These are phyloP conservation scores for Ophiostoma montium DNA, from an alignment of 2,329 filamentous ascomycete species.

Conservation along the genomic window DNA sequence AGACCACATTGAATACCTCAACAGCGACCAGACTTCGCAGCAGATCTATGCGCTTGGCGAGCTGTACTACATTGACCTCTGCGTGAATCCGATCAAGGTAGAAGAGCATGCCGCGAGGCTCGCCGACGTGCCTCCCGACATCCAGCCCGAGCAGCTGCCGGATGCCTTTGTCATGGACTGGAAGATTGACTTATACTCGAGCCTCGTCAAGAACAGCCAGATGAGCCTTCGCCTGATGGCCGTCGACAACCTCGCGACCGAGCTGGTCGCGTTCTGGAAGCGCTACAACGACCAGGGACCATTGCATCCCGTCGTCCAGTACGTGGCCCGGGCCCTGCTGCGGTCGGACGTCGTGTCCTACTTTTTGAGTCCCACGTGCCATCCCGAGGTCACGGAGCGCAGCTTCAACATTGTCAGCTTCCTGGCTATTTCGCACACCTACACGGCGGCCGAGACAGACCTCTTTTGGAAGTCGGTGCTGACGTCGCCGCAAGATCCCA, in stretches of 20 bases:
- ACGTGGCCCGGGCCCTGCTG: slow-evolving; percentile 56
- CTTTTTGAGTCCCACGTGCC: slow-evolving; percentile 78
- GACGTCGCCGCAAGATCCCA: slow-evolving; percentile 67
- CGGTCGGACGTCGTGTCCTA: slow-evolving; percentile 66
- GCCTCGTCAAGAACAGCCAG: slow-evolving; percentile 66
- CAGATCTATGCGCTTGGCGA: slow-evolving; percentile 29
- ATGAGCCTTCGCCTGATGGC: slow-evolving; percentile 82
- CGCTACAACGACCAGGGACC: slow-evolving; percentile 34
- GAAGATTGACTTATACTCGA: slow-evolving; percentile 54
- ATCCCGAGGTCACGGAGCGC: slow-evolving; percentile 74
- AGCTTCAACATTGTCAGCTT: slow-evolving; percentile 80
- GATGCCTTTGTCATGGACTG: slow-evolving; percentile 48
- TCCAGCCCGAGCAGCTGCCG: slow-evolving; percentile 25
- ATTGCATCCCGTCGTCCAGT: slow-evolving; percentile 41
- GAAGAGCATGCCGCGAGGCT: slow-evolving; percentile 1
- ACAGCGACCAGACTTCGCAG: slow-evolving; percentile 27
- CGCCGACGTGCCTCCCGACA: slow-evolving; percentile 18
- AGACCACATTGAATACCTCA: slow-evolving; percentile 39
- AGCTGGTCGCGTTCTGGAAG: slow-evolving; percentile 55
- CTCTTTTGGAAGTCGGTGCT: slow-evolving; percentile 73
- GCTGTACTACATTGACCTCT: slow-evolving; percentile 29
- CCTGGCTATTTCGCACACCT: slow-evolving; percentile 63
- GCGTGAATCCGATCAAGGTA: slow-evolving; percentile 24
- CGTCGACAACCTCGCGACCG: slow-evolving; percentile 56
- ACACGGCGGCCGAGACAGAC: slow-evolving; percentile 58